Base-by-base conservation (phyloP, 306 rosid genomes). In the Cucumis hystrix region DNA sequence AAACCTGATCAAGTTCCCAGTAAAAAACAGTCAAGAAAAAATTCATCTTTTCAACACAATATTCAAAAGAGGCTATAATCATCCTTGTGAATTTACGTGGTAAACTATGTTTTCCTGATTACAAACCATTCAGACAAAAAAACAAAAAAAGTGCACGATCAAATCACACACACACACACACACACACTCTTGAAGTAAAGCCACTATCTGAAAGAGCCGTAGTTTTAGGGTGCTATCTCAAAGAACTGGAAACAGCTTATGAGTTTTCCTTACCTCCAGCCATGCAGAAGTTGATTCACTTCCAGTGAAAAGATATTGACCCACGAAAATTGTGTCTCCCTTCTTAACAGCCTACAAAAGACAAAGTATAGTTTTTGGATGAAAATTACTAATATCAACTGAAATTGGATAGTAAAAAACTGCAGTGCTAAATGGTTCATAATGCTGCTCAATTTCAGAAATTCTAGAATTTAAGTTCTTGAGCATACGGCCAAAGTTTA, bases 261-360 rank as follows among this genome's bases (percentile, higher is more conserved):
- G 41, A 41, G 25, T 21, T 45, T 59, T 25, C 39, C 39, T 77
- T 89, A 96, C 99, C 99, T 96, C 99, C 78, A 96, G 88, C 99
- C 99, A 96, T 9, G 90, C 98, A 82, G 99, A 92, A 79, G 99
- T 96, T 76, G 99, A 86, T 89, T 96, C 99, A 88, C 98, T 96
- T 81, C 99, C 99, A 17, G 99, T 96, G 87, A 96, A 96, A 84
- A 96, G 85, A 80, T 96, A 96, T 75, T 96, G 97, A 67, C 99
- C 99, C 30, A 96, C 78, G 80, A 96, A 96, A 83, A 96, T 92
- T 43, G 98, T 96, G 81, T 96, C 99, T 75, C 99, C 99, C 81
- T 85, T 87, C 87, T 84, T 89, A 84, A 92, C 90, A 18, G 89
- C 84, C 99, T 96, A 88, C 80, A 82, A 25, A 81, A 76, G 72